phyloP scores from a whole-genome alignment of 2,329 filamentous ascomycete species.

The Apiospora malaysiana region DNA sequence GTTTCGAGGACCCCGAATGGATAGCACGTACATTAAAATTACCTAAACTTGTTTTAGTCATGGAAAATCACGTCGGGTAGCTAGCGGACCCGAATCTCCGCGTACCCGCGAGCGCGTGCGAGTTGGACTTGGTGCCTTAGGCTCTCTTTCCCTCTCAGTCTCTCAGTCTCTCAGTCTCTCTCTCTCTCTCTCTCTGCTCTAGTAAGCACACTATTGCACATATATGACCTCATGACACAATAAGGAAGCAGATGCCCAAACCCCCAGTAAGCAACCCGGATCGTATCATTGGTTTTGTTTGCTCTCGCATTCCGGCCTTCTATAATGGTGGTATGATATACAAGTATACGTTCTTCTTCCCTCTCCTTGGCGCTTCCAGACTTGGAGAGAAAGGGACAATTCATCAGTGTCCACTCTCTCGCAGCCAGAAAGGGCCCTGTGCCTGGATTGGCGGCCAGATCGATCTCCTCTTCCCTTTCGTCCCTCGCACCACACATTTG shows the following conservation, averaged over 20 bases:
- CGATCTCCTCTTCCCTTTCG: background rate
- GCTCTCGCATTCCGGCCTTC: background rate
- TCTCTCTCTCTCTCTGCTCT: background rate
- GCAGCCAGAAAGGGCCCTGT: background rate
- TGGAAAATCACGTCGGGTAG: conserved; percentile 12
- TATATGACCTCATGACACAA: background rate
- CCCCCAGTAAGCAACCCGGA: background rate
- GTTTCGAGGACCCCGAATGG: conserved; percentile 4
- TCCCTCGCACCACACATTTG: background rate
- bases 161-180: background rate
- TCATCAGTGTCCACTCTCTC: conserved; percentile 4
- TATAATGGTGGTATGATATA: background rate
- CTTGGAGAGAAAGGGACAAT: background rate
- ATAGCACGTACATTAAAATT: conserved; percentile 1
- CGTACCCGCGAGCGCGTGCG: background rate
- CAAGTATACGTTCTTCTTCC: background rate
- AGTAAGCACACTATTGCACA: background rate
- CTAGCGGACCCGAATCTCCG: conserved; percentile 17
- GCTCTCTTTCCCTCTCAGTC: background rate
- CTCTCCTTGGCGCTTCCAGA: background rate
- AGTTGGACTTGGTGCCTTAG: background rate
- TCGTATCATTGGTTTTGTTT: background rate
- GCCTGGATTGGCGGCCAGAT: conserved; percentile 3
- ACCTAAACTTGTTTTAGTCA: conserved; percentile 8
- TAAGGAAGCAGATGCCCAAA: background rate